Evolutionary conservation across 495 filamentous ascomycete genomes (phyloP).

Genomic region (Neohortaea acidophila): DNA sequence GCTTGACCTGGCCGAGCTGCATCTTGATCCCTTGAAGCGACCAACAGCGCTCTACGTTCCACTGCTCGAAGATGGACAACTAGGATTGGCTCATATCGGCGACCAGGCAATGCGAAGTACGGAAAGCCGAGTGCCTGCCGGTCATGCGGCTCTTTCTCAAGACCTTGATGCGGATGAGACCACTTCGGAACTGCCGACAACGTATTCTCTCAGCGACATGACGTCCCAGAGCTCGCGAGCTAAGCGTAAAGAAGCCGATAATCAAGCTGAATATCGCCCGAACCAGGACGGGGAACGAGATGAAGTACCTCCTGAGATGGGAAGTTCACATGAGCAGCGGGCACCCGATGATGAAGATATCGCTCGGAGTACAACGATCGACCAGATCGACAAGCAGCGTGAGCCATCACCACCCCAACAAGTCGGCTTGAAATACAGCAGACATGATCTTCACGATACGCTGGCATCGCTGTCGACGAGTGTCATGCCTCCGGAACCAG

Average conservation of each 20-base stretch:
- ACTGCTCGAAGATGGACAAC: background rate
- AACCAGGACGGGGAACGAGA: no score
- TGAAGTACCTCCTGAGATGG: no score
- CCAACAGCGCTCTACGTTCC: background rate
- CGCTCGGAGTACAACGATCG: no score
- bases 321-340: no score
- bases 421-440: no score
- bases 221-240: constrained; percentile 7
- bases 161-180: background rate
- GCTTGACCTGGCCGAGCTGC: background rate
- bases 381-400: no score
- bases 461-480: background rate
- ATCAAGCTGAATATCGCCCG: no score
- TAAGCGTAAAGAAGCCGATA: no score
- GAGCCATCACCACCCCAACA: no score
- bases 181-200: constrained; percentile 13
- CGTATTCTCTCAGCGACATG: constrained; percentile 13
- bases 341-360: no score
- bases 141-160: constrained; percentile 1
- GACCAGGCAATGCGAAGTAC: background rate
- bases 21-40: no score
- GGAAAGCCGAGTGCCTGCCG: background rate
- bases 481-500: constrained; percentile 8
- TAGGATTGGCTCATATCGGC: constrained; percentile 1
- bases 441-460: no score